Conservation (phyloP, 257 asterid species). For the Marsdenia floribunda region DNA sequence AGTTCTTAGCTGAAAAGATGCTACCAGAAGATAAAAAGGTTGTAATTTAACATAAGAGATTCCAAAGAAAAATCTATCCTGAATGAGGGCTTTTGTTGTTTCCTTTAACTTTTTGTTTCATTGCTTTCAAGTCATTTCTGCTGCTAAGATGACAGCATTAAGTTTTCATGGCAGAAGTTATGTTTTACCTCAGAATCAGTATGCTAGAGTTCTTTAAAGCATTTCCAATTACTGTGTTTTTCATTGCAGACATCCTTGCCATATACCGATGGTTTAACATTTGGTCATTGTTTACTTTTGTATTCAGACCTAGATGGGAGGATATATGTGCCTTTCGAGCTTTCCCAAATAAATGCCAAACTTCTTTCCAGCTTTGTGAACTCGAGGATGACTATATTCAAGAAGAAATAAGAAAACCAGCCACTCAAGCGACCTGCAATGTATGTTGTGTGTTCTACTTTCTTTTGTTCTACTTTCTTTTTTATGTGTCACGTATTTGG, state of each 20-base stretch:
- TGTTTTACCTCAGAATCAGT: not conserved
- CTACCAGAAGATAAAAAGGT: not conserved
- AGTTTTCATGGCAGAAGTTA: not conserved
- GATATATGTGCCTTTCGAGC: slow-evolving; percentile 74
- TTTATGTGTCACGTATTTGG: not conserved
- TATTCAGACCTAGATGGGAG: slow-evolving; percentile 59
- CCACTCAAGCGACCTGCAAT: slow-evolving; percentile 49
- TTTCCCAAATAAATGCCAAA: slow-evolving; percentile 69
- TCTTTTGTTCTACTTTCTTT: no score
- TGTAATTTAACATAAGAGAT: not conserved
- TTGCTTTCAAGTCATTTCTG: not conserved
- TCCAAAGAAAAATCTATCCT: not conserved
- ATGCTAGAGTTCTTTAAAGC: not conserved
- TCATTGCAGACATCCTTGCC: not conserved
- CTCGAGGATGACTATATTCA: slow-evolving; percentile 85
- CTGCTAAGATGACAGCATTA: not conserved
- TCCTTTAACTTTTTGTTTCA: not conserved
- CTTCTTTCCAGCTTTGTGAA: slow-evolving; percentile 60
- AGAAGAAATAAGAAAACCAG: slow-evolving; percentile 77
- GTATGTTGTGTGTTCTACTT: slow-evolving; percentile 39
- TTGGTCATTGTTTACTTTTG: slow-evolving; percentile 16
- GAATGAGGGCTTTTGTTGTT: not conserved
- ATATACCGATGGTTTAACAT: slow-evolving; percentile 2
- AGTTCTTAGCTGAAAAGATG: not conserved
- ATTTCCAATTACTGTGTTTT: not conserved